A percentile compares a stretch with the other conserved stretches of the same genome.
Conservation (phyloP, 495 filamentous ascomycete genomes). For the Penicillium turbatum region DNA sequence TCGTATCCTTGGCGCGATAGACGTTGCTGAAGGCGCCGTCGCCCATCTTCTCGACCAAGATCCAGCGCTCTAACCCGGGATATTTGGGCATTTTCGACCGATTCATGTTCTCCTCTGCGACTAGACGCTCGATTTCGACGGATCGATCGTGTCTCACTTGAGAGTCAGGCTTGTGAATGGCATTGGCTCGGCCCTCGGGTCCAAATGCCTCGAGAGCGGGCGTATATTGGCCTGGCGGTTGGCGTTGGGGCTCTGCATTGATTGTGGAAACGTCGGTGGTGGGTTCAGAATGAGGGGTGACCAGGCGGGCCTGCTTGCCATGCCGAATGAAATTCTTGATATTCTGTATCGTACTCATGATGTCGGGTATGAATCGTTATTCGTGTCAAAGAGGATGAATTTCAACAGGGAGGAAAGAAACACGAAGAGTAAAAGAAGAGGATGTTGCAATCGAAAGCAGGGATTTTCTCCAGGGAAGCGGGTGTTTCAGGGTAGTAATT, state of each 20-base stretch:
- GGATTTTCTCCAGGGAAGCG: conserved; percentile 21
- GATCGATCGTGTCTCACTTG: conserved; percentile 45
- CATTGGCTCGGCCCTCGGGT: conserved; percentile 46
- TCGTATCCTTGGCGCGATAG: conserved; percentile 76
- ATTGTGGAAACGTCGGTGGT: conserved; percentile 65
- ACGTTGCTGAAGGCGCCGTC: conserved; percentile 99
- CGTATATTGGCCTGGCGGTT: conserved; percentile 48
- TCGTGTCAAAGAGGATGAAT: neutral
- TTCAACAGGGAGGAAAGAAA: neutral
- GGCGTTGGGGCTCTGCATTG: conserved; percentile 60
- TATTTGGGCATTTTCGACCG: conserved; percentile 85
- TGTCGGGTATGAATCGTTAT: neutral
- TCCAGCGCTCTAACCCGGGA: conserved; percentile 87
- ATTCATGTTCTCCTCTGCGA: conserved; percentile 83
- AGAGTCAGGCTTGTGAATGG: conserved; percentile 50
- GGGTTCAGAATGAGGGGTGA: conserved; percentile 59
- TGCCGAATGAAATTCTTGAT: conserved; percentile 98
- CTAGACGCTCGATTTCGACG: conserved; percentile 68
- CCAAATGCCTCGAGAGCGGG: conserved; percentile 52
- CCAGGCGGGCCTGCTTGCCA: conserved; percentile 86
- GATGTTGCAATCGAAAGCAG: conserved; percentile 65
- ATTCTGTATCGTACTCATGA: conserved; percentile 79
- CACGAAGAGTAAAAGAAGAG: neutral
- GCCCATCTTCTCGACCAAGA: conserved; percentile 94
- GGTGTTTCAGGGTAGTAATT: conserved; percentile 1